Percentiles rank a stretch among this genome's conserved stretches.
Conservation (phyloP, 2,329 filamentous ascomycete species). For the Hawksworthiomyces lignivorus region DNA sequence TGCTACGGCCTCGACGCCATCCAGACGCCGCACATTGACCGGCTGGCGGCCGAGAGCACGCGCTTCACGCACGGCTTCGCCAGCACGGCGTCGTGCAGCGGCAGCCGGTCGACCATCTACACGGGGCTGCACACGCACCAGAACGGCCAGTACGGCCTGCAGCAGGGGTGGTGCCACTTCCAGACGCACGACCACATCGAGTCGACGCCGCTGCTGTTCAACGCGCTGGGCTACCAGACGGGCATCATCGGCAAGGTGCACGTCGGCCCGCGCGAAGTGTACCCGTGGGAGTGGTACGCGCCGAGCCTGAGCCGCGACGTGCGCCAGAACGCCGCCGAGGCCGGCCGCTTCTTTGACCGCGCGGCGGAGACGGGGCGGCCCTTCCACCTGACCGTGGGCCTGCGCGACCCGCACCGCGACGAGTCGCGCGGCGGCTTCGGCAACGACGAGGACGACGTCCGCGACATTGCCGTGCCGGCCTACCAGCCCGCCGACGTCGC, state of each 20-base stretch:
- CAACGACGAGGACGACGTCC: slow-evolving; percentile 27
- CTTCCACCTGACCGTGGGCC: slow-evolving; percentile 40
- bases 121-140: slow-evolving; percentile 41
- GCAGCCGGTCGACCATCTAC: slow-evolving; percentile 38
- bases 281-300: slow-evolving; percentile 33
- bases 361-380: slow-evolving; percentile 23
- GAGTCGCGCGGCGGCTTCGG: slow-evolving; percentile 33
- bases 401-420: slow-evolving; percentile 38
- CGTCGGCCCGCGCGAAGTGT: slow-evolving; percentile 31
- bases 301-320: slow-evolving; percentile 38
- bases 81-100: slow-evolving; percentile 40
- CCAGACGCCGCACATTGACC: slow-evolving; percentile 33
- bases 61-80: slow-evolving; percentile 33
- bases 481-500: slow-evolving; percentile 26
- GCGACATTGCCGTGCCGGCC: slow-evolving; percentile 15
- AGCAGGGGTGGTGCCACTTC: slow-evolving; percentile 31
- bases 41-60: slow-evolving; percentile 28
- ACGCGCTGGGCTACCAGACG: slow-evolving; percentile 32
- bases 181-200: slow-evolving; percentile 36
- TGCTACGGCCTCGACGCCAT: slow-evolving; percentile 14
- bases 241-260: slow-evolving; percentile 42
- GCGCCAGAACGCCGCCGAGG: slow-evolving; percentile 29
- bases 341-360: slow-evolving; percentile 29
- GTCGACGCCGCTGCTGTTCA: slow-evolving; percentile 31
- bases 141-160: slow-evolving; percentile 39